Percentiles rank a stretch among this genome's conserved stretches.
These are phyloP conservation scores for Aciculosporium take DNA, from an alignment of 2,329 filamentous ascomycete species.

Conservation along the genomic window DNA sequence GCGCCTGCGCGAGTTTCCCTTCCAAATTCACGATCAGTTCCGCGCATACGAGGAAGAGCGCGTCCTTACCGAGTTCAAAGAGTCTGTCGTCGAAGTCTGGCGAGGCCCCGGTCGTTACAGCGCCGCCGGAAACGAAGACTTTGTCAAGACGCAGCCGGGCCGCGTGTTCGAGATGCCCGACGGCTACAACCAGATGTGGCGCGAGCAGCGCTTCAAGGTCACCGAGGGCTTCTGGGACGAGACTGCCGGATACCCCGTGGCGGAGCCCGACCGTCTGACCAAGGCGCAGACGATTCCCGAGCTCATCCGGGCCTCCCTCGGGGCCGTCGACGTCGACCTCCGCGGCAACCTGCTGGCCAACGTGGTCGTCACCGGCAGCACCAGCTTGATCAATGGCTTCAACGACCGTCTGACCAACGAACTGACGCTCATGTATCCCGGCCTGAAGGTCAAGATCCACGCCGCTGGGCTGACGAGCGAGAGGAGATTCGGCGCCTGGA, in stretches of 20 bases:
- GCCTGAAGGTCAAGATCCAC: slow-evolving; percentile 74
- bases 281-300: slow-evolving; percentile 71
- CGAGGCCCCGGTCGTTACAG: slow-evolving; percentile 57
- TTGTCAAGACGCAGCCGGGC: slow-evolving; percentile 56
- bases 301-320: slow-evolving; percentile 63
- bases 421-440: slow-evolving; percentile 67
- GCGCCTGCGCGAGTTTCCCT: slow-evolving; percentile 54
- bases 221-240: slow-evolving; percentile 88
- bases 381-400: slow-evolving; percentile 78
- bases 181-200: slow-evolving; percentile 91
- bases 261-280: slow-evolving; percentile 34
- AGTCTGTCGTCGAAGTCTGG: slow-evolving; percentile 93
- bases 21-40: slow-evolving; percentile 54
- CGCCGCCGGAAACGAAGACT: slow-evolving; percentile 58
- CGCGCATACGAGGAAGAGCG: slow-evolving; percentile 79
- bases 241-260: slow-evolving; percentile 48
- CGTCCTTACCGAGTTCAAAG: slow-evolving; percentile 90
- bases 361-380: slow-evolving; percentile 83
- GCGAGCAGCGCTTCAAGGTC: slow-evolving; percentile 70
- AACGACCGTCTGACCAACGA: slow-evolving; percentile 82
- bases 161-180: slow-evolving; percentile 95
- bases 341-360: slow-evolving; percentile 72
- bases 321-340: slow-evolving; percentile 76
- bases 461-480: slow-evolving; percentile 78
- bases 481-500: slow-evolving; percentile 85